phyloP scores from a whole-genome alignment of 2,329 filamentous ascomycete genomes.

The Colletotrichum liaoningense region DNA sequence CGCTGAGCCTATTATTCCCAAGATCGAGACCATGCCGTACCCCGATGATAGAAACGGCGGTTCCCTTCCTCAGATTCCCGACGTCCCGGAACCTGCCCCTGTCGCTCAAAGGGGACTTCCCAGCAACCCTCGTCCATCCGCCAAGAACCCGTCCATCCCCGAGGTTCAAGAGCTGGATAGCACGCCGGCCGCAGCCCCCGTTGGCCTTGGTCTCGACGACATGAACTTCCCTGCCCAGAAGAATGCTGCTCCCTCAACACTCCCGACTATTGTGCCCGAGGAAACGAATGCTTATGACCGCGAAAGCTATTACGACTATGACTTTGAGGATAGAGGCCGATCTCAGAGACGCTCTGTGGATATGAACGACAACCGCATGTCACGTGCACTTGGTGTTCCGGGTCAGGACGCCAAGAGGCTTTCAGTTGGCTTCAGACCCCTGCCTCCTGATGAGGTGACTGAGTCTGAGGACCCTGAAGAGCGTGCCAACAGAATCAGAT shows the following conservation, averaged over 20 bases:
- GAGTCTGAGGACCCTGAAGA: slow-evolving; percentile 91
- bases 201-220: slow-evolving; percentile 36
- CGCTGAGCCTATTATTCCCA: slow-evolving; percentile 49
- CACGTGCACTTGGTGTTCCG: slow-evolving; percentile 63
- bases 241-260: slow-evolving; percentile 48
- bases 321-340: slow-evolving; percentile 50
- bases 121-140: slow-evolving; percentile 30
- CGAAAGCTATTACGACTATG: slow-evolving; percentile 38
- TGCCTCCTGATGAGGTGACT: slow-evolving; percentile 85
- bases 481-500: slow-evolving; percentile 94
- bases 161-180: slow-evolving; percentile 23
- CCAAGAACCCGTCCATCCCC: slow-evolving; percentile 20
- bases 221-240: slow-evolving; percentile 42
- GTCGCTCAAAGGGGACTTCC: slow-evolving; percentile 43
- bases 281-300: slow-evolving; percentile 39
- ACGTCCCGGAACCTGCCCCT: slow-evolving; percentile 51
- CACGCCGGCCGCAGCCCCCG: slow-evolving; percentile 26
- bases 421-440: slow-evolving; percentile 82
- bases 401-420: slow-evolving; percentile 66
- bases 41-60: slow-evolving; percentile 44
- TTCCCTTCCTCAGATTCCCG: slow-evolving; percentile 43
- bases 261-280: slow-evolving; percentile 41
- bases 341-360: slow-evolving; percentile 43
- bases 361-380: slow-evolving; percentile 41
- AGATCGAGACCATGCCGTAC: slow-evolving; percentile 53